Percentiles rank a stretch among this genome's conserved stretches.
phyloP scores from a whole-genome alignment of 768 basidiomycete species.

The Ephemerocybe angulata region DNA sequence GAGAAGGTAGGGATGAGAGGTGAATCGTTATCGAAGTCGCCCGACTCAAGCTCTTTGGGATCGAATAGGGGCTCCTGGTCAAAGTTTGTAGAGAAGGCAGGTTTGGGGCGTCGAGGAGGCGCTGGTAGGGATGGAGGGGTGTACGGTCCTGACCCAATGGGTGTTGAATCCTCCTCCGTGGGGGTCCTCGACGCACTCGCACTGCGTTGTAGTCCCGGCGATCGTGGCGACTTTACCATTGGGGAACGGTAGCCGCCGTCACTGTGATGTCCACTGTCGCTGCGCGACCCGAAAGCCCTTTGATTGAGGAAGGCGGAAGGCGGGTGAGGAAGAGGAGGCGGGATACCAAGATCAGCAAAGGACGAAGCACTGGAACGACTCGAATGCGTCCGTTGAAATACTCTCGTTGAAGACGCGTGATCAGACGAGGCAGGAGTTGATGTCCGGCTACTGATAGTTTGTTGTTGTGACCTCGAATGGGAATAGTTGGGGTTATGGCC shows the following conservation, averaged over 20 bases:
- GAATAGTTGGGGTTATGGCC: not conserved
- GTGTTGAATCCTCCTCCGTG: not conserved
- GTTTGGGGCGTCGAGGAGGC: slow-evolving; percentile 8
- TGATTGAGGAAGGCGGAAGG: not conserved
- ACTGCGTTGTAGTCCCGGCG: not conserved
- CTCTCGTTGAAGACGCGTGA: not conserved
- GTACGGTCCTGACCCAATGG: not conserved
- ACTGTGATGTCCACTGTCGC: slow-evolving; percentile 4
- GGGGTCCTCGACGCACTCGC: not conserved
- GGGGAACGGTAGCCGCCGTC: slow-evolving; percentile 1
- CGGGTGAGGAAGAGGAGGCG: not conserved
- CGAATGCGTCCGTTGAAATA: not conserved
- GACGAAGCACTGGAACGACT: slow-evolving; percentile 4
- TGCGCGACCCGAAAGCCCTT: not conserved
- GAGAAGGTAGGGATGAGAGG: slow-evolving; percentile 52
- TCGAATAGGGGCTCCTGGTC: slow-evolving; percentile 4
- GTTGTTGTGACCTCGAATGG: not conserved
- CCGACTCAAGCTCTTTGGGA: not conserved
- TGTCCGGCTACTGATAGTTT: not conserved
- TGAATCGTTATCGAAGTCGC: slow-evolving; percentile 22
- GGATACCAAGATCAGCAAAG: not conserved
- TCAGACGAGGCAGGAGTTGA: slow-evolving; percentile 6
- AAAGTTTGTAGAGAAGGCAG: slow-evolving; percentile 5
- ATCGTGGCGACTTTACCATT: not conserved
- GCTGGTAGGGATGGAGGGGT: slow-evolving; percentile 7